A percentile compares a stretch with the other conserved stretches of the same genome.
Evolutionary conservation across 2,329 filamentous ascomycete species (phyloP).

Genomic region (Verticillium klebahnii): DNA sequence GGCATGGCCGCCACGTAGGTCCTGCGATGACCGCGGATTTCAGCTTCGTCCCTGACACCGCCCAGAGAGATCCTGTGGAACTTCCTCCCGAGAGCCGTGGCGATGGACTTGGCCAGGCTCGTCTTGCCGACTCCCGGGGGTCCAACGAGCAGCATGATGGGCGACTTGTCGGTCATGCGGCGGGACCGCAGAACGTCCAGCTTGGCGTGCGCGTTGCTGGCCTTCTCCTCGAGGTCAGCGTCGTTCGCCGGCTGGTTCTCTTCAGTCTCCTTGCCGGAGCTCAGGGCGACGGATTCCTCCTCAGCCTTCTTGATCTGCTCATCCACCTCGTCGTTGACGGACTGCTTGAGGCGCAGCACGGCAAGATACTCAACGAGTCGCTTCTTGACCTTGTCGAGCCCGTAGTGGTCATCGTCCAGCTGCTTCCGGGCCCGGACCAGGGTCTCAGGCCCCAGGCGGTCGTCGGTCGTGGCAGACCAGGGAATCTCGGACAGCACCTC

Average conservation of each 20-base stretch:
- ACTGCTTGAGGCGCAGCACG: conserved; percentile 91
- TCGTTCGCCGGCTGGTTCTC: conserved; percentile 14
- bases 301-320: conserved; percentile 68
- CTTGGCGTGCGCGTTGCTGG: conserved; percentile 53
- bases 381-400: conserved; percentile 96
- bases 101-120: conserved; percentile 87
- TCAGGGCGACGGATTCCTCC: conserved; percentile 40
- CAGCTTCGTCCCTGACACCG: conserved; percentile 91
- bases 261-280: conserved; percentile 19
- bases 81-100: conserved; percentile 85
- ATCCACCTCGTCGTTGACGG: conserved; percentile 78
- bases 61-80: conserved; percentile 97
- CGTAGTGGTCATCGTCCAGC: conserved; percentile 93
- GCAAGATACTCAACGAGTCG: conserved; percentile 90
- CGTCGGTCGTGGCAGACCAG: conserved; percentile 80
- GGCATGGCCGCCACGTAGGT: conserved; percentile 99
- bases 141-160: conserved; percentile 87
- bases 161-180: conserved; percentile 89
- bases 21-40: conserved; percentile 89
- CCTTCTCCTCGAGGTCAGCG: conserved; percentile 26
- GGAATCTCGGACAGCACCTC: conserved; percentile 93
- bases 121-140: conserved; percentile 96
- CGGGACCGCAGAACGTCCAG: conserved; percentile 74
- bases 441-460: conserved; percentile 78
- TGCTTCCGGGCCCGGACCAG: conserved; percentile 78